These are phyloP conservation scores for Clarireedia paspali DNA, from an alignment of 2,329 filamentous ascomycete species.

Conservation along the genomic window DNA sequence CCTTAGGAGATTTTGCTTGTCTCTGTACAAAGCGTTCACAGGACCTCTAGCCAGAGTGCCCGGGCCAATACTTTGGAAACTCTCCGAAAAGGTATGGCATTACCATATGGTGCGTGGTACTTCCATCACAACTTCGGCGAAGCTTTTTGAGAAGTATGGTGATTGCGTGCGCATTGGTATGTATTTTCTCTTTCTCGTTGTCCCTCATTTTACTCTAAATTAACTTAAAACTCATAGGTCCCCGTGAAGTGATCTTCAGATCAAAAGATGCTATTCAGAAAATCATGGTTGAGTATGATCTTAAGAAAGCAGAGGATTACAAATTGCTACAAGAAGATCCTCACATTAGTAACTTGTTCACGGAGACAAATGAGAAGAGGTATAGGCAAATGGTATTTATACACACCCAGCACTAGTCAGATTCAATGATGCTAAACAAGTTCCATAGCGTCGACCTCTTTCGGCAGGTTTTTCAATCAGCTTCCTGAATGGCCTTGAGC, in stretches of 20 bases:
- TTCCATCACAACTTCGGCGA: conserved; percentile 6
- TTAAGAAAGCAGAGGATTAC: conserved; percentile 13
- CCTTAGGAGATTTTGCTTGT: conserved; percentile 7
- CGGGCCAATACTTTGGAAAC: conserved; percentile 11
- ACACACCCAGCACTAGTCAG: neutral
- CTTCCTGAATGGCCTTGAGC: conserved; percentile 16
- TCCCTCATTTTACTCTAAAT: neutral
- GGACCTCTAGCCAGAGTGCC: conserved; percentile 18
- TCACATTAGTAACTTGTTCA: conserved; percentile 11
- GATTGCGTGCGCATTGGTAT: conserved; percentile 15
- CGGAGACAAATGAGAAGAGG: conserved; percentile 12
- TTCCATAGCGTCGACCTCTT: conserved; percentile 13
- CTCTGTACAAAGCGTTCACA: conserved; percentile 9
- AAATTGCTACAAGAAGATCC: conserved; percentile 1
- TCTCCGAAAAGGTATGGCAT: conserved; percentile 12
- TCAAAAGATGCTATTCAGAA: conserved; percentile 12
- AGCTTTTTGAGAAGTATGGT: conserved; percentile 15
- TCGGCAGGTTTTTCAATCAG: conserved; percentile 17
- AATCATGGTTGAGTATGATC: conserved; percentile 15
- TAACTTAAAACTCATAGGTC: conserved; percentile 5
- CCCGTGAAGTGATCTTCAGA: conserved; percentile 12
- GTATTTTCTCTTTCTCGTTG: neutral
- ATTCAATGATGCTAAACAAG: neutral
- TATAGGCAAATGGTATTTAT: conserved; percentile 16
- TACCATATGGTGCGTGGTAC: conserved; percentile 13